Evolutionary conservation across 2,329 filamentous ascomycete species (phyloP).

Genomic region (Alternaria hordeiaustralica): DNA sequence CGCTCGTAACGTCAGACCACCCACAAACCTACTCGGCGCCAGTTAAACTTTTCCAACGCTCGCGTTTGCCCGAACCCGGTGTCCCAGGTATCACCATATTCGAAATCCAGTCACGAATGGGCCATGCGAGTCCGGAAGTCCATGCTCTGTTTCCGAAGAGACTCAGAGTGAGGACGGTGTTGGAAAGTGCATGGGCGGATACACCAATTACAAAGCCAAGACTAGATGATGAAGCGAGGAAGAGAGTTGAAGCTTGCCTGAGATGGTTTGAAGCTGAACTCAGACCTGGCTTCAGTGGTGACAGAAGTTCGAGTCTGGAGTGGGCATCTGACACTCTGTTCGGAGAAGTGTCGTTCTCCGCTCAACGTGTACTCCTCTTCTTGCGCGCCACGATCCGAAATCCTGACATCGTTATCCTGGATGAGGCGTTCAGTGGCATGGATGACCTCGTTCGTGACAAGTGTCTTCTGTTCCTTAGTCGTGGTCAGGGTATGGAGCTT

Average conservation of each 20-base stretch:
- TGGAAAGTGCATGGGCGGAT: conserved; percentile 90
- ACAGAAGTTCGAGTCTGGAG: conserved; percentile 37
- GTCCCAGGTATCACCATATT: conserved; percentile 83
- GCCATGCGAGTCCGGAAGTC: conserved; percentile 92
- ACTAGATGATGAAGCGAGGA: conserved; percentile 63
- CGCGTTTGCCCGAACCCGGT: conserved; percentile 76
- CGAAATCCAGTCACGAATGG: conserved; percentile 87
- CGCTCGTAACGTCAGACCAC: conserved; percentile 92
- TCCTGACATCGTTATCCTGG: conserved; percentile 58
- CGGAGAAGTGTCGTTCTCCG: conserved; percentile 76
- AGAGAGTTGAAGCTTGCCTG: conserved; percentile 72
- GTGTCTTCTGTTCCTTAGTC: conserved; percentile 78
- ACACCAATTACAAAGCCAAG: conserved; percentile 78
- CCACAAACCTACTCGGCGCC: conserved; percentile 92
- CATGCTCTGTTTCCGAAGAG: conserved; percentile 88
- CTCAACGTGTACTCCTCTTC: conserved; percentile 85
- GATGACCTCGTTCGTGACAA: conserved; percentile 74
- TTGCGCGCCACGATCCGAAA: conserved; percentile 60
- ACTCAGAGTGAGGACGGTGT: conserved; percentile 72
- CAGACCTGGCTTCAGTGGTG: conserved; percentile 56
- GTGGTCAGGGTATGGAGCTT: conserved; percentile 50
- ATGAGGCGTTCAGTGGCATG: conserved; percentile 60
- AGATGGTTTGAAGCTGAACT: conserved; percentile 80
- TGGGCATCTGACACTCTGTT: conserved; percentile 76
- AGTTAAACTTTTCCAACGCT: conserved; percentile 82